Conservation (phyloP, 2,329 filamentous ascomycete species). For the Pleomassaria siparia region DNA sequence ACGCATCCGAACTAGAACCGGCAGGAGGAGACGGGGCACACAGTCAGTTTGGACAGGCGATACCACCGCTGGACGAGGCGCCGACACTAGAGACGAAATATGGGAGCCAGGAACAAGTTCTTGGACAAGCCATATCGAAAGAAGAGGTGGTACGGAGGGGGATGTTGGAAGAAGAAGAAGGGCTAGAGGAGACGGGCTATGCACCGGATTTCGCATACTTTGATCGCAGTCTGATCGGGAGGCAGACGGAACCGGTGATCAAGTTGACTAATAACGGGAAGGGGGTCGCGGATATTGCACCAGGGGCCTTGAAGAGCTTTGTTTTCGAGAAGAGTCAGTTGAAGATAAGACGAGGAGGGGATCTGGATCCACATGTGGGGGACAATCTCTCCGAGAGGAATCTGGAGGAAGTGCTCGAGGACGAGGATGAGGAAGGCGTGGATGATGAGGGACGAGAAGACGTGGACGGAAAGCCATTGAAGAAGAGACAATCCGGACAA, state of each 20-base stretch:
- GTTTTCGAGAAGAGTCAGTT: conserved; percentile 62
- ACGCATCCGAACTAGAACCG: conserved; percentile 59
- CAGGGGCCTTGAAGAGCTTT: conserved; percentile 66
- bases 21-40: conserved; percentile 12
- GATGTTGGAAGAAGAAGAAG: conserved; percentile 40
- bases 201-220: conserved; percentile 64
- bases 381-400: conserved; percentile 14
- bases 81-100: conserved; percentile 37
- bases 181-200: conserved; percentile 50
- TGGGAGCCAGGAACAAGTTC: too few relatives aligned
- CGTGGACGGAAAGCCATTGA: conserved; percentile 13
- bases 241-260: conserved; percentile 53
- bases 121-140: neutral
- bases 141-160: conserved; percentile 25
- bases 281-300: conserved; percentile 59
- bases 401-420: too few relatives aligned
- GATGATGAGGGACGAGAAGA: conserved; percentile 12
- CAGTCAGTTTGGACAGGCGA: conserved; percentile 16
- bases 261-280: conserved; percentile 67
- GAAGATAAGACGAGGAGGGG: conserved; percentile 43
- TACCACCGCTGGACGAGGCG: conserved; percentile 47
- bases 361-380: conserved; percentile 25
- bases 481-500: conserved; percentile 33
- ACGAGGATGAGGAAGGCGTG: neutral
- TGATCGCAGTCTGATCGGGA: conserved; percentile 64